Conservation (phyloP, 345 rosid species). For the Bretschneidera sinensis region DNA sequence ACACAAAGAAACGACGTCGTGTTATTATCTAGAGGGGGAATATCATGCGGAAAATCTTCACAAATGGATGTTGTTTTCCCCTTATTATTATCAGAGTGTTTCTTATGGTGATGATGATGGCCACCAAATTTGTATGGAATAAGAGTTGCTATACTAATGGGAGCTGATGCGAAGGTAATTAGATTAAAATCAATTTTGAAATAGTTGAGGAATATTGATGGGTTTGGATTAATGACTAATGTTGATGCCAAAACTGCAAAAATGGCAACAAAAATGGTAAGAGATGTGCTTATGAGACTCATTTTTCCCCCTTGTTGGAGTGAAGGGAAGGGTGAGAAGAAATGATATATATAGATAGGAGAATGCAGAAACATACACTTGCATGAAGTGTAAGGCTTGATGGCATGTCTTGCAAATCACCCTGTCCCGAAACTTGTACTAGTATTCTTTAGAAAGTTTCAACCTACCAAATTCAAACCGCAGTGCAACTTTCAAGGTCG, state of each 20-base stretch:
- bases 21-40: constrained; percentile 70
- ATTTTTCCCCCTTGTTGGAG: constrained; percentile 16
- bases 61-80: constrained; percentile 41
- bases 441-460: constrained; percentile 13
- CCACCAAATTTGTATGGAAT: neutral
- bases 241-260: constrained; percentile 37
- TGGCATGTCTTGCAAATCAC: constrained; percentile 93
- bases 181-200: constrained; percentile 11
- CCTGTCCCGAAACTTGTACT: constrained; percentile 23
- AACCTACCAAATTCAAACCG: constrained; percentile 28
- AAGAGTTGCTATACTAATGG: constrained; percentile 8
- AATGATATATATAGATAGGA: constrained; percentile 18
- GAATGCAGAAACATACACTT: constrained; percentile 38
- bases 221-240: constrained; percentile 21
- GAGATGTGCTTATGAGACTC: constrained; percentile 23
- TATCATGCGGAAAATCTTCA: constrained; percentile 57
- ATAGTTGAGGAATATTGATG: constrained; percentile 3
- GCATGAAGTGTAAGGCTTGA: constrained; percentile 64
- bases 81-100: constrained; percentile 16
- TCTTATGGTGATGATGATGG: constrained; percentile 20
- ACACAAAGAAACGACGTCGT: constrained; percentile 64
- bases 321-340: constrained; percentile 8
- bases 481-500: too few relatives aligned
- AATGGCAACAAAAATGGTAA: constrained; percentile 35
- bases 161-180: constrained; percentile 16